Percentiles rank a stretch among this genome's conserved stretches.
Conservation (phyloP, 2,329 filamentous ascomycete genomes). For the Pseudophaeomoniella oleicola region DNA sequence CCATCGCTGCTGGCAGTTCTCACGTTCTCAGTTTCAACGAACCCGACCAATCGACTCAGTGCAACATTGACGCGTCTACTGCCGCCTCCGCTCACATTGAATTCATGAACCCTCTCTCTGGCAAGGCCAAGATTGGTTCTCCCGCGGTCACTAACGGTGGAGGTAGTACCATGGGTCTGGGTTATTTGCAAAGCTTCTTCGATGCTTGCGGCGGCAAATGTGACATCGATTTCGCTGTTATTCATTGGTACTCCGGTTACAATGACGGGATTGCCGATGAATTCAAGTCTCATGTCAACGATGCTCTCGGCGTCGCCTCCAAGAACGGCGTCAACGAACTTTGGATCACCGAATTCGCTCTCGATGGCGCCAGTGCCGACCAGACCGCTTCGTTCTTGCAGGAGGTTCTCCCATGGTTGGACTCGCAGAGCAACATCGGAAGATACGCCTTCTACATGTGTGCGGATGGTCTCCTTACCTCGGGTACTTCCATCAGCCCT, state of each 20-base stretch:
- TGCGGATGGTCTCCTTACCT: conserved; percentile 18
- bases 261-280: conserved; percentile 15
- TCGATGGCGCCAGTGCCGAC: conserved; percentile 9
- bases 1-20: conserved; percentile 14
- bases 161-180: conserved; percentile 18
- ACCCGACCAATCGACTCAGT: conserved; percentile 24
- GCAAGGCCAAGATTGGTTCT: conserved; percentile 24
- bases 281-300: conserved; percentile 22
- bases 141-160: conserved; percentile 26
- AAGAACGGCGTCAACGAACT: conserved; percentile 21
- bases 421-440: conserved; percentile 20
- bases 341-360: conserved; percentile 32
- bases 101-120: conserved; percentile 20
- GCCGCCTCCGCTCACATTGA: conserved; percentile 22
- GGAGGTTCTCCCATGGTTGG: conserved; percentile 23
- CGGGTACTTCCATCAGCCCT: conserved; percentile 8
- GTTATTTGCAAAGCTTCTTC: conserved; percentile 27
- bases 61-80: conserved; percentile 21
- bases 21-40: conserved; percentile 32
- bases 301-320: conserved; percentile 19
- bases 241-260: conserved; percentile 29
- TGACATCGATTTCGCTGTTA: conserved; percentile 23
- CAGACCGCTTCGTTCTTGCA: conserved; percentile 19
- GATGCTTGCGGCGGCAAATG: conserved; percentile 20
- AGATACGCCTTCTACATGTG: conserved; percentile 28